Base-by-base conservation (phyloP, 169 alveolate species). In the Cyclospora cayetanensis region DNA sequence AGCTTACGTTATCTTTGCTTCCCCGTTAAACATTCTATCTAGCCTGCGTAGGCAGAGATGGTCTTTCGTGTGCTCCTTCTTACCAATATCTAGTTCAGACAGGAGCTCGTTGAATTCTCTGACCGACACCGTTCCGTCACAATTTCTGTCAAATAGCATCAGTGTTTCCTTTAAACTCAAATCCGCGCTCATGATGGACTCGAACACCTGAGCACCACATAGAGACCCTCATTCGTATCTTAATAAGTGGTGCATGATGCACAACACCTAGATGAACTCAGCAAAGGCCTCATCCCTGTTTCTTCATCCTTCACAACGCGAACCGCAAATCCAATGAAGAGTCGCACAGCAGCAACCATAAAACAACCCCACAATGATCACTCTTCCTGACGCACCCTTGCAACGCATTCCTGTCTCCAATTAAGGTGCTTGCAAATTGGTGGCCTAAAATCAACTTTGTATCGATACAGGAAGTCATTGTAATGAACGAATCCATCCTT, bases 71-170 rank as follows among this genome's bases (percentile, higher is more conserved):
- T n/a, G n/a, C n/a, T 35, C 63, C 2, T 2, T 27, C 93, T 53
- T 72, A 92, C 96, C 95, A 29, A 92, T 91, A 39, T 95, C 95
- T 39, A 96, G 91, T 34, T 96, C 96, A 43, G 96, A 92, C 35
- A 96, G 92, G 37, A 96, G 96, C 79, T 96, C 97, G 68, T 96
- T 97, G 83, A 96, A 93, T 68, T 96, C 97, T 4, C 96, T 41
- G 91, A 94, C 95, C 11, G 97, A 95, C 22, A 96, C 97, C 18
- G 95, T 93, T 7, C 97, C 97, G 89, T 96, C 97, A 42, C 96
- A 91, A 83, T 96, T 96, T 50, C 97, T 91, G 88, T 96, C 98
- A 65, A 96, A 95, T 22, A 96, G 94, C 97, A 96, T 93, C 55
- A 95, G 93, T 22, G 96, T 94, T 92, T 96, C 98, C 90, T 94